Conservation (phyloP, 495 filamentous ascomycete genomes). For the Aspergillus baeticus region DNA sequence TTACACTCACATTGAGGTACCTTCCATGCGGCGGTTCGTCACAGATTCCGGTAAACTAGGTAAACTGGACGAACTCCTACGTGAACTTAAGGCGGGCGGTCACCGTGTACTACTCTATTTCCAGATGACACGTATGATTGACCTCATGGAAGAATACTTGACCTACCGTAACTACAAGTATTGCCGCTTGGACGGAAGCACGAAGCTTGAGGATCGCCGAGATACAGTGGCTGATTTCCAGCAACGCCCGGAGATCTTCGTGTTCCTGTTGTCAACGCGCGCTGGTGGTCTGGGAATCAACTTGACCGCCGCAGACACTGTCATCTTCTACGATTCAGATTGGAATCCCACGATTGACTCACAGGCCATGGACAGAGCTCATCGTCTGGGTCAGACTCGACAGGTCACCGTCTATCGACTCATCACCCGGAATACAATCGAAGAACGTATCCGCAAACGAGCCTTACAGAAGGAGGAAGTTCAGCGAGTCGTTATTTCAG, state of each 20-base stretch:
- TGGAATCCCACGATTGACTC: constrained; percentile 99
- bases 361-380: constrained; percentile 98
- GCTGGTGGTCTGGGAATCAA: constrained; percentile 98
- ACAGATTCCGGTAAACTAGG: constrained; percentile 96
- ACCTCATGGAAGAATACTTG: constrained; percentile 98
- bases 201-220: constrained; percentile 95
- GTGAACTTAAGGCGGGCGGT: constrained; percentile 82
- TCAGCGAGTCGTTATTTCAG: constrained; percentile 95
- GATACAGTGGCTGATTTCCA: constrained; percentile 98
- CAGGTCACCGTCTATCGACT: constrained; percentile 97
- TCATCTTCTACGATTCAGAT: constrained; percentile 99
- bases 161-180: constrained; percentile 99
- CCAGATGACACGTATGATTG: constrained; percentile 99
- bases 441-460: constrained; percentile 97
- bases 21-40: constrained; percentile 98
- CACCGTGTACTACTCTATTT: constrained; percentile 99
- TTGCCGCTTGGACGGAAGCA: constrained; percentile 92
- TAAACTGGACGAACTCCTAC: constrained; percentile 83
- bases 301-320: constrained; percentile 85
- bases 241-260: constrained; percentile 84
- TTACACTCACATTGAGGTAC: constrained; percentile 88
- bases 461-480: constrained; percentile 99
- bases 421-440: constrained; percentile 95
- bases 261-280: constrained; percentile 93
- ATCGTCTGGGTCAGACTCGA: constrained; percentile 93